Base-by-base conservation (phyloP, 306 rosid genomes). In the Rubus parviflorus region DNA sequence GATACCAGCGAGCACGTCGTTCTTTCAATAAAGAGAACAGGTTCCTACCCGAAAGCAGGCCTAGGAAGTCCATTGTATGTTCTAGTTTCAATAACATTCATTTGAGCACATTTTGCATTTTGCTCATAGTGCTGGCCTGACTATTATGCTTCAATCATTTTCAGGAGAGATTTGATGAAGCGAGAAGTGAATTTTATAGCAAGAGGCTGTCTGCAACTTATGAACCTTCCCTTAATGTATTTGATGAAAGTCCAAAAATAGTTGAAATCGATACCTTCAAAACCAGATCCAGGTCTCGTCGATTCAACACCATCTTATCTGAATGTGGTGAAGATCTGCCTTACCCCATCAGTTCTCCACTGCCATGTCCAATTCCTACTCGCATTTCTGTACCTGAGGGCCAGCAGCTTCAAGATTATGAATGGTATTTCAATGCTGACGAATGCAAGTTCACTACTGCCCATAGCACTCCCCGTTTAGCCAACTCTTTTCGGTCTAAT, bases 221-320 rank as follows among this genome's bases (percentile, higher is more conserved):
- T 73, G 97, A 95, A 75, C 63, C 87, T 41, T 77, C 88, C 16
- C 14, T 78, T 51, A 85, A 80, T 76, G 90, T 83, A 8, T 88
- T 81, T 4, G 95, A 92, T 16, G 92, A 88, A 42, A 88, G 91
- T 73, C 98, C 98, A 0, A 95, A 92, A 74, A 92, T 95, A 46
- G 97, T 92, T 7, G 99, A 96, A 83, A 89, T 96, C 37, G 99
- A 96, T 68, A 88, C 97, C 20, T 89, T 41, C 88, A 96, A 77
- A 77, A 87, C 98, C 8, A 68, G 85, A 72, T 85, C 98, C 61
- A 88, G 92, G 41, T 89, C 97, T 3, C 78, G 93, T 40, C 82
- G 92, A 16, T 86, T 81, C 23, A 60, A 77, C 66, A 72, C 79
- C 2, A 58, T 86, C 16, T 48, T 95, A 58, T 92, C 96, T 1